phyloP scores from a whole-genome alignment of 164 flowering plant genomes.

The Vitis vinifera region DNA sequence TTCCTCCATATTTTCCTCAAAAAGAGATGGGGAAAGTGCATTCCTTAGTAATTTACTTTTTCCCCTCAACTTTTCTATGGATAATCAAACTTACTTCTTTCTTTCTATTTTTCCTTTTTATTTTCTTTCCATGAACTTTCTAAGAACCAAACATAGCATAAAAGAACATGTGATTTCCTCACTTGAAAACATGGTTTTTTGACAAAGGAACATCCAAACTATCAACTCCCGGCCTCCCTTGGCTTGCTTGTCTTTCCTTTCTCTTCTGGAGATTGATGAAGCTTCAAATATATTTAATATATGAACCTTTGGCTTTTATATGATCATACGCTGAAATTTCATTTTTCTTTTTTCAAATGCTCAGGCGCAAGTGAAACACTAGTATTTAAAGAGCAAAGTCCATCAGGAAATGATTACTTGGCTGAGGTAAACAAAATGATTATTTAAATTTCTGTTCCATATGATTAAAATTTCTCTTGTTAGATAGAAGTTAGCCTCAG shows the following conservation, averaged over 20 bases:
- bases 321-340: neutral
- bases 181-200: neutral
- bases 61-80: too few relatives aligned
- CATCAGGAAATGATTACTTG: slow-evolving; percentile 95
- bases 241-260: neutral
- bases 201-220: neutral
- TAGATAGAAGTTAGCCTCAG: neutral
- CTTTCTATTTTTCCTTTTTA: too few relatives aligned
- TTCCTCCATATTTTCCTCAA: too few relatives aligned
- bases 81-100: too few relatives aligned
- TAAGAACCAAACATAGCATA: too few relatives aligned
- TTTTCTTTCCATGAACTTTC: too few relatives aligned
- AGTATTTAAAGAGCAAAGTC: slow-evolving; percentile 83
- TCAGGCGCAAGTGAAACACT: slow-evolving; percentile 82
- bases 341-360: slow-evolving; percentile 5
- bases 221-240: neutral
- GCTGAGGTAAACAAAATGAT: slow-evolving; percentile 60
- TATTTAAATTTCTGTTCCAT: neutral
- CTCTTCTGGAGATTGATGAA: neutral
- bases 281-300: neutral
- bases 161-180: too few relatives aligned
- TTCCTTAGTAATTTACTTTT: neutral
- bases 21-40: neutral
- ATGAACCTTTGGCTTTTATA: neutral
- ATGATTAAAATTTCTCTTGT: neutral